Evolutionary conservation across 73 alveolate genomes (phyloP).

Genomic region (Stentor roeselii): DNA sequence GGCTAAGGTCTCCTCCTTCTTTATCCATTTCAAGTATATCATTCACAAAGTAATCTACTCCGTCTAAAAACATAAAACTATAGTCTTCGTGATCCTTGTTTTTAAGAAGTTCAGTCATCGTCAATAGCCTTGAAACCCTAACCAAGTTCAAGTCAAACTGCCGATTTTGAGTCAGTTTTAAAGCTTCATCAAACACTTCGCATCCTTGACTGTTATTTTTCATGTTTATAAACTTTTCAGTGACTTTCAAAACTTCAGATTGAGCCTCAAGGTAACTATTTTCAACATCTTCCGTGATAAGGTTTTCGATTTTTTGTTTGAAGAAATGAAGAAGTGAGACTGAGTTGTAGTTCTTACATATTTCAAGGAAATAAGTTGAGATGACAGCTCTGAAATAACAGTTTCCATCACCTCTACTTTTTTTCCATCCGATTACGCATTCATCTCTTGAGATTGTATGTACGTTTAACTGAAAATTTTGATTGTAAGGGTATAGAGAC

Average conservation of each 20-base stretch:
- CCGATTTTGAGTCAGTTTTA: neutral
- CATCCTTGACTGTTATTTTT: neutral
- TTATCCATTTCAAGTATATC: neutral
- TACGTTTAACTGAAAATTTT: neutral
- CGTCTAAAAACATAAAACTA: neutral
- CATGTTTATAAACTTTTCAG: neutral
- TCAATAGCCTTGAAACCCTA: neutral
- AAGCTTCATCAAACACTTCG: neutral
- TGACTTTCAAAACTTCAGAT: neutral
- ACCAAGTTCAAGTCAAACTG: neutral
- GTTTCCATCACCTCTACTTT: slow-evolving; percentile 25
- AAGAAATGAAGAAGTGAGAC: neutral
- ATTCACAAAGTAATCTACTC: neutral
- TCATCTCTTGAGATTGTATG: neutral
- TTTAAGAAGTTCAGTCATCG: neutral
- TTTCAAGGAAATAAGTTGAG: neutral
- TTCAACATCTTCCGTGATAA: neutral
- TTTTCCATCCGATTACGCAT: neutral
- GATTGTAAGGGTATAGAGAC: neutral
- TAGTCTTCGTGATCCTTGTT: neutral
- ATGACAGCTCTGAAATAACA: slow-evolving; percentile 17
- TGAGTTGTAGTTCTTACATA: neutral
- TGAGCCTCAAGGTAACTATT: neutral
- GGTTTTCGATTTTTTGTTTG: neutral
- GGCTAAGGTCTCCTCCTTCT: slow-evolving; percentile 5